A percentile compares a stretch with the other conserved stretches of the same genome.
phyloP scores from a whole-genome alignment of 208 protist species.

The Leishmania arabica region DNA sequence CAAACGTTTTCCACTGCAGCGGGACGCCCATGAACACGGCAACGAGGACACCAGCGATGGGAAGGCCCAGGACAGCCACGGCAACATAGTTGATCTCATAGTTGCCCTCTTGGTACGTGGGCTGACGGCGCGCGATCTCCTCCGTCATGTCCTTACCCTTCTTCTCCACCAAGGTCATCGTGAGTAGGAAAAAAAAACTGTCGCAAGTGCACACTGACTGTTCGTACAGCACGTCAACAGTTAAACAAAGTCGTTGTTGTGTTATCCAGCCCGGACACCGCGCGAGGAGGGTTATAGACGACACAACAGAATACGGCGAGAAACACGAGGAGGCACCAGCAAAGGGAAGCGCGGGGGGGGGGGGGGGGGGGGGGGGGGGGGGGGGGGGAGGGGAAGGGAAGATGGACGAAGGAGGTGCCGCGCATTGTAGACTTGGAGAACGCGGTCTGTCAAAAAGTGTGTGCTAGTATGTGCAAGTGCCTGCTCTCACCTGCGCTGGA shows the following conservation, averaged over 20 bases:
- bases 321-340: background rate
- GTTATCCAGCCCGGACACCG: background rate
- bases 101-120: constrained; percentile 61
- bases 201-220: background rate
- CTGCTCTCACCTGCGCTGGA: background rate
- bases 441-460: background rate
- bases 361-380: background rate
- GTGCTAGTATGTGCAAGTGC: background rate
- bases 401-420: background rate
- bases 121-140: constrained; percentile 45
- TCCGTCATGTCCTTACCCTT: constrained; percentile 30
- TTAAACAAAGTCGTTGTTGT: background rate
- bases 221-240: background rate
- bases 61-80: constrained; percentile 60
- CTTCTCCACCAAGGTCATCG: constrained; percentile 24
- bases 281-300: background rate
- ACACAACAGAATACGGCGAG: background rate
- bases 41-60: constrained; percentile 35
- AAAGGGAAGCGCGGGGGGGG: background rate
- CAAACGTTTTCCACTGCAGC: constrained; percentile 74
- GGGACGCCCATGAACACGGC: constrained; percentile 51
- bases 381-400: background rate
- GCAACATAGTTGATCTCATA: constrained; percentile 86
- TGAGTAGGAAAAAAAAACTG: background rate
- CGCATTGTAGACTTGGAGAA: background rate